Base-by-base conservation (phyloP, 2,329 filamentous ascomycete species). In the Byssoonygena ceratinophila region DNA sequence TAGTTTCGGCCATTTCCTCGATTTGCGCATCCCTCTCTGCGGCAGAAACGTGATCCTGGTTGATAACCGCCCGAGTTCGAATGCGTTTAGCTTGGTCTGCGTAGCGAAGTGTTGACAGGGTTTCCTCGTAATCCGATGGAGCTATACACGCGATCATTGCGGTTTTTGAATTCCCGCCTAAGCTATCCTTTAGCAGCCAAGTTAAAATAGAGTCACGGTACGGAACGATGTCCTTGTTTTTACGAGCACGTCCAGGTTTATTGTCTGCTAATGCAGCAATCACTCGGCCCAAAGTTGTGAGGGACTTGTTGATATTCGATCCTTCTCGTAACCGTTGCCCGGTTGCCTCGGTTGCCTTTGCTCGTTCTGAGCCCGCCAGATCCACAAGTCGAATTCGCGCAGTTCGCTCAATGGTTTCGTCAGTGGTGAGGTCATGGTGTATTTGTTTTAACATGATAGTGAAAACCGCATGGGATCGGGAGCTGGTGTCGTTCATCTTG, bases 401-500 rank as follows among this genome's bases (percentile, higher is more conserved):
- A 61, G 87, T 87, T 58, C 92, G 83, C 69, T 98, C 92, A 12
- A 94, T 97, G 1, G 91, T 97, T 72, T 95, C 90, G 67, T 98
- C 92, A n/a, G 89, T 94, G 50, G 89, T 85, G 72, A 96, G 84
- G 62, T 96, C 91, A 70, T 97, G 91, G 65, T 96, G 90, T 59
- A 98, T 98, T 69, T 97, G 92, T 72, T 95, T 96, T 54, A 98
- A 77, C 73, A 94, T 92, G 61, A 98, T 92, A 25, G 92, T 98
- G 69, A 98, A 98, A 54, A 98, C 92, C 6, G 92, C 89, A 65
- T 98, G 92, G 58, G 89, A 95, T 67, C 92, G 86, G 57, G 88
- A 95, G 51, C 88, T 94, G 2, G 91, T 97, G 69, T 98, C 92
- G 70, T 98, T 98, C 92, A 98, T 98, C 73, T 96, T 97, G 55